Evolutionary conservation across 805 yeast species (phyloP), one percentile per base, ranked within the genome.

Genomic region (Cyberlindnera maritima): DNA sequence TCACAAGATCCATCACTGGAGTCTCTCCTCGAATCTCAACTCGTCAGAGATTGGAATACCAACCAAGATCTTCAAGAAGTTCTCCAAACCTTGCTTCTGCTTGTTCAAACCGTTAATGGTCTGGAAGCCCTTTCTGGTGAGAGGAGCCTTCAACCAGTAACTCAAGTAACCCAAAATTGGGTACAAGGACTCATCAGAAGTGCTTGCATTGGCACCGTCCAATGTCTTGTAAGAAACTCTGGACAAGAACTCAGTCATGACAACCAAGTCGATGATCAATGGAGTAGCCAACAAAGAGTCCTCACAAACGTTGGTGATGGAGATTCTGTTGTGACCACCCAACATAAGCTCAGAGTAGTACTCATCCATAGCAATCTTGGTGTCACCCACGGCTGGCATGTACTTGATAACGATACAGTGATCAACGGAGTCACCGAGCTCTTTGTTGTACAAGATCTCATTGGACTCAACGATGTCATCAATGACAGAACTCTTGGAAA

Each of bases 291-390:
- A 77, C 60, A 91, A 75, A 3, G 97, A 90, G 68, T 91, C 98
- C 71, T 91, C 98, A 70, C 98, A 91, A 36, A 92, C 96, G 66
- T 92, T 91, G 72, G 91, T 96, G 63, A 92, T 85, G 40, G 95
- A 83, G 57, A 91, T 86, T 65, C 94, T 85, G 74, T 91, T 92
- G 72, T 91, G 97, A 38, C 98, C 98, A 52, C 98, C 98, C 60
- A 91, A 78, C 97, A 91, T 92, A 64, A 91, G 81, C 70, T 91
- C 97, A 47, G 95, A 85, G 74, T 92, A 89, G 73, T 91, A 91
- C 72, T 92, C 97, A 69, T 91, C 98, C 97, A 91, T 92, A 44
- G 98, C 98, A 54, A 91, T 96, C 75, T 91, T 91, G 55, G 94
- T 83, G 69, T 91, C 98, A 33, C 96, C 96, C 41, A 91, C 97